phyloP scores from a whole-genome alignment of 768 basidiomycete species.

The Leucogyrophana mollusca region DNA sequence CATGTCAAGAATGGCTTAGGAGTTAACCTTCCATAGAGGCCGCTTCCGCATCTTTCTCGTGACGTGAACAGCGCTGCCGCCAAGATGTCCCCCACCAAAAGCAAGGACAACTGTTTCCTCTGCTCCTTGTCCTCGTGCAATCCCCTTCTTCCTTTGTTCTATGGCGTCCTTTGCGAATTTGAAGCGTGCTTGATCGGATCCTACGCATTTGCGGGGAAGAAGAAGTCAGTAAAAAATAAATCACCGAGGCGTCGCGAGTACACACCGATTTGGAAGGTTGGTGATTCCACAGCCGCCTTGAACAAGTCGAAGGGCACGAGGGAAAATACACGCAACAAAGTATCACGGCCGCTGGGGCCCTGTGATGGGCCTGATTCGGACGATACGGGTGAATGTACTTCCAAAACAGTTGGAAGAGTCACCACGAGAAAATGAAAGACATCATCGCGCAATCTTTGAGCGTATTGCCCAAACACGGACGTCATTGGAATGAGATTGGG shows the following conservation, averaged over 20 bases:
- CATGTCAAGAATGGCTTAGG: conserved; percentile 44
- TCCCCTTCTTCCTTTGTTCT: conserved; percentile 77
- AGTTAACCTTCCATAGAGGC: conserved; percentile 79
- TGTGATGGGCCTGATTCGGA: conserved; percentile 37
- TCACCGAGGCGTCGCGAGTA: conserved; percentile 13
- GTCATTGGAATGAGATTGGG: conserved; percentile 43
- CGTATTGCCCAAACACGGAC: conserved; percentile 75
- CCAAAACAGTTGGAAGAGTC: conserved; percentile 66
- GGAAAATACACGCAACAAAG: conserved; percentile 72
- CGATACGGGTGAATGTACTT: conserved; percentile 44
- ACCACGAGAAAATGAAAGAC: conserved; percentile 77
- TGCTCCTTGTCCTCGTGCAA: conserved; percentile 64
- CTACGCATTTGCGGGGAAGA: conserved; percentile 37
- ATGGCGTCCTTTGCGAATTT: conserved; percentile 91
- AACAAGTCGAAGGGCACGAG: conserved; percentile 86
- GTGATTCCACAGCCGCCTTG: conserved; percentile 78
- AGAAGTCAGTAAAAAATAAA: conserved; percentile 1
- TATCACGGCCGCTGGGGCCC: conserved; percentile 54
- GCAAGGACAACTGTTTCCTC: conserved; percentile 93
- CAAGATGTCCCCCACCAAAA: conserved; percentile 71
- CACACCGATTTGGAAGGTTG: conserved; percentile 76
- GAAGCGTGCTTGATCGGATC: conserved; percentile 84
- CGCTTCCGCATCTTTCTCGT: conserved; percentile 85
- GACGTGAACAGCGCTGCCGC: conserved; percentile 78
- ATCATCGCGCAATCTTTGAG: conserved; percentile 72